phyloP scores from a whole-genome alignment of 2,329 filamentous ascomycete genomes.

The Coniosporium tulheliwenetii region DNA sequence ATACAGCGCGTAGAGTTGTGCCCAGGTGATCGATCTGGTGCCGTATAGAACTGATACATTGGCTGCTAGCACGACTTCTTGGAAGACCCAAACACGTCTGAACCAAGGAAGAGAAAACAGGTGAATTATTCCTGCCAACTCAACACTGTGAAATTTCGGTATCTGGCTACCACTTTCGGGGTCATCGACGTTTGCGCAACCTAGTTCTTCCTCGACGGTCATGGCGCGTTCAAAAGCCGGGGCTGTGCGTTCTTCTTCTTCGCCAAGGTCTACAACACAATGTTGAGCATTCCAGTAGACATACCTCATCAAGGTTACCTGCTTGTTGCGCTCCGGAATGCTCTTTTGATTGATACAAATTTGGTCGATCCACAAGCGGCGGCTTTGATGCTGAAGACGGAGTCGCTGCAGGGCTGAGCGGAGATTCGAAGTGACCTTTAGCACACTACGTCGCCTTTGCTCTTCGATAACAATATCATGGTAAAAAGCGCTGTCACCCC shows the following conservation, averaged over 20 bases:
- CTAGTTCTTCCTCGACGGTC: neutral
- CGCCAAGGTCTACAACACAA: neutral
- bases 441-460: too few species aligned
- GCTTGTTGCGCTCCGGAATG: neutral
- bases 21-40: too few species aligned
- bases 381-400: neutral
- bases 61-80: neutral
- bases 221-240: neutral
- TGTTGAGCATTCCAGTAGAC: neutral
- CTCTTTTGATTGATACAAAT: conserved; percentile 1
- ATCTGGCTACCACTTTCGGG: neutral
- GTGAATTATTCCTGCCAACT: neutral
- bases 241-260: neutral
- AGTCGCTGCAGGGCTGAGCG: neutral
- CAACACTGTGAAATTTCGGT: neutral
- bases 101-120: neutral
- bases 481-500: neutral
- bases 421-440: neutral
- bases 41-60: too few species aligned
- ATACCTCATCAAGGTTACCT: neutral
- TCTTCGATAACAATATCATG: too few species aligned
- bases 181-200: too few species aligned
- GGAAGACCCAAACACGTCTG: neutral
- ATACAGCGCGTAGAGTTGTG: too few species aligned
- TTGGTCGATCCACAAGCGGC: neutral